Percentiles rank a stretch among this genome's conserved stretches.
Evolutionary conservation across 371 early-diverging fungal species (phyloP).

Genomic region (Mucor irregularis): DNA sequence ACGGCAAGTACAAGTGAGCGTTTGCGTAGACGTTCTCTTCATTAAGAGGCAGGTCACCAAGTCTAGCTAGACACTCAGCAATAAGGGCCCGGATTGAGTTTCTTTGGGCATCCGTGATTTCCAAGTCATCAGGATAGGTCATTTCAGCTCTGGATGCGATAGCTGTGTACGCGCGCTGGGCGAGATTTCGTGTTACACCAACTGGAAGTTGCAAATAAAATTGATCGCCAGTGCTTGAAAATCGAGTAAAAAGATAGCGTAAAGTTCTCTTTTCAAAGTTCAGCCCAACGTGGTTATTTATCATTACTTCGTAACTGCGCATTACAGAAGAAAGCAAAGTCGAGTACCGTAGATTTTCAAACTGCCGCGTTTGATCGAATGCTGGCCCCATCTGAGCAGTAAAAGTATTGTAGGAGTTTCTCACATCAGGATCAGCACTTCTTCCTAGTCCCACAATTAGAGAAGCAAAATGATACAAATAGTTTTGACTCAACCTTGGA

Average conservation of each 20-base stretch:
- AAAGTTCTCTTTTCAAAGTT: background rate
- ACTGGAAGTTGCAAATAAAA: background rate
- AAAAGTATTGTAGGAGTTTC: background rate
- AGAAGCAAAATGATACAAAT: background rate
- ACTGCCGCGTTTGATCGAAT: background rate
- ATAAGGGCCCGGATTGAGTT: background rate
- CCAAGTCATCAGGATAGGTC: background rate
- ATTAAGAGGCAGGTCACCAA: background rate
- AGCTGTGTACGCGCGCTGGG: background rate
- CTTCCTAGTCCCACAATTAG: background rate
- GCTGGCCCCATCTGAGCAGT: background rate
- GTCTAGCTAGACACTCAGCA: background rate
- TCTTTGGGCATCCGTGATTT: background rate
- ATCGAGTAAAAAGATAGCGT: background rate
- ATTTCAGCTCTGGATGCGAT: background rate
- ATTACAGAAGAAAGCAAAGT: background rate
- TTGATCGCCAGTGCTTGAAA: background rate
- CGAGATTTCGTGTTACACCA: background rate
- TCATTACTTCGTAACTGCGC: background rate
- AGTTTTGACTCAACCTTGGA: background rate
- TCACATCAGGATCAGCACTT: background rate
- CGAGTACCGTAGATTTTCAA: background rate
- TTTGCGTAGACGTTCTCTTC: background rate
- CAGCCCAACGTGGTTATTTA: background rate
- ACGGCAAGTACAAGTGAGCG: conserved; percentile 1